Conservation (phyloP, 805 yeast species). For the Candida dajiaensis region DNA sequence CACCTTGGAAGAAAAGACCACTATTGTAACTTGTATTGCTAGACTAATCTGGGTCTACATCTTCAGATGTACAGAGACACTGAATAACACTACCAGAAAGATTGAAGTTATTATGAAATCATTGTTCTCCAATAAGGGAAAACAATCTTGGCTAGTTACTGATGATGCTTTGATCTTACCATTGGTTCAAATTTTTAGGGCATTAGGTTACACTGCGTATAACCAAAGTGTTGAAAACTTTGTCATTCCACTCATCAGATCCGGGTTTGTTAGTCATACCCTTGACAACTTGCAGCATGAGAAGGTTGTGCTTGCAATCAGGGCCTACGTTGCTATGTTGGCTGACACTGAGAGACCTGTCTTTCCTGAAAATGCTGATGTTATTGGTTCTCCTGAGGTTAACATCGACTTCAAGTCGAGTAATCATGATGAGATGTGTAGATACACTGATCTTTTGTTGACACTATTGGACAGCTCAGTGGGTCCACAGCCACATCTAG, state of each 20-base stretch:
- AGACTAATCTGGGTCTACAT: conserved; percentile 86
- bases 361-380: conserved; percentile 53
- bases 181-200: conserved; percentile 65
- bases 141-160: conserved; percentile 71
- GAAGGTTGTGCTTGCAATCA: conserved; percentile 59
- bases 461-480: conserved; percentile 54
- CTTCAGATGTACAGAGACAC: conserved; percentile 79
- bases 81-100: conserved; percentile 79
- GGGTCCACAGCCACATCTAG: conserved; percentile 32
- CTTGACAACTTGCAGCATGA: conserved; percentile 68
- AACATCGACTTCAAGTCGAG: conserved; percentile 24
- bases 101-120: conserved; percentile 58
- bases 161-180: conserved; percentile 60
- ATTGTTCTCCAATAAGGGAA: conserved; percentile 50
- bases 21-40: conserved; percentile 58
- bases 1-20: conserved; percentile 37
- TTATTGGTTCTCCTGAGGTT: conserved; percentile 27
- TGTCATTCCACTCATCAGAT: conserved; percentile 60
- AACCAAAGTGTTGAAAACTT: conserved; percentile 77
- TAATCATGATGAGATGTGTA: conserved; percentile 67
- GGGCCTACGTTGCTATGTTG: conserved; percentile 66
- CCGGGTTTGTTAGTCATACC: conserved; percentile 49
- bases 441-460: conserved; percentile 47
- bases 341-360: conserved; percentile 64
- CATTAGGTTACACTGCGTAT: conserved; percentile 72